Evolutionary conservation across 441 rosid genomes (phyloP).

Genomic region (Adansonia madagascariensis): DNA sequence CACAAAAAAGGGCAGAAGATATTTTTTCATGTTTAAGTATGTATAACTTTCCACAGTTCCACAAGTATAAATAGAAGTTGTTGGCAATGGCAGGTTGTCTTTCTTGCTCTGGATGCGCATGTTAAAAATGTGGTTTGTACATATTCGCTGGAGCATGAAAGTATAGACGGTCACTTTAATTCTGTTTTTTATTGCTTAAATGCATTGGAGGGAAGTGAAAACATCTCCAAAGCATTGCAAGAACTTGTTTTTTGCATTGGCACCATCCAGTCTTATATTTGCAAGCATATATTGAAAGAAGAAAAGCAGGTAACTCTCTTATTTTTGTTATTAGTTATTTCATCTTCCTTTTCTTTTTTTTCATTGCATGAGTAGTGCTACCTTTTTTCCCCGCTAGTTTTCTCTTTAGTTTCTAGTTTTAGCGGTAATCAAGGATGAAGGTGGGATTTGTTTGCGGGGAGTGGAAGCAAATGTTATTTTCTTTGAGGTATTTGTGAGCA

Average conservation of each 20-base stretch:
- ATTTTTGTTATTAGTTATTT: conserved; percentile 16
- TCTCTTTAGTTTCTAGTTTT: neutral
- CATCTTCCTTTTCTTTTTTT: neutral
- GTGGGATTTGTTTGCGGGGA: conserved; percentile 1
- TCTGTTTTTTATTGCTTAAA: conserved; percentile 50
- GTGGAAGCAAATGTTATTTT: conserved; percentile 9
- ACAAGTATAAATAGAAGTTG: conserved; percentile 12
- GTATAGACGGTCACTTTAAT: conserved; percentile 50
- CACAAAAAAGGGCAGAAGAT: too few species aligned
- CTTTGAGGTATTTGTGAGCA: neutral
- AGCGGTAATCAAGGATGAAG: neutral
- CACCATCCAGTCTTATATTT: conserved; percentile 55
- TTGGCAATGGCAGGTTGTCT: conserved; percentile 77
- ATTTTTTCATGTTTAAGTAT: neutral
- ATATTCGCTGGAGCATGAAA: conserved; percentile 70
- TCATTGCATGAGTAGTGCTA: conserved; percentile 1
- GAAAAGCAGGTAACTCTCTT: conserved; percentile 62
- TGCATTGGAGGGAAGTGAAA: conserved; percentile 37
- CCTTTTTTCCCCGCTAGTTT: conserved; percentile 1
- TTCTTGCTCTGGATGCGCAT: conserved; percentile 56
- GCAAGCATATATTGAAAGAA: conserved; percentile 76
- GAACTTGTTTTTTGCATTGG: conserved; percentile 52
- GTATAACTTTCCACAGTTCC: neutral
- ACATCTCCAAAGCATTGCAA: conserved; percentile 38
- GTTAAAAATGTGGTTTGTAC: conserved; percentile 54